These are phyloP conservation scores for Lodderomyces margitis DNA, from an alignment of 1,139 yeast species.

Conservation along the genomic window DNA sequence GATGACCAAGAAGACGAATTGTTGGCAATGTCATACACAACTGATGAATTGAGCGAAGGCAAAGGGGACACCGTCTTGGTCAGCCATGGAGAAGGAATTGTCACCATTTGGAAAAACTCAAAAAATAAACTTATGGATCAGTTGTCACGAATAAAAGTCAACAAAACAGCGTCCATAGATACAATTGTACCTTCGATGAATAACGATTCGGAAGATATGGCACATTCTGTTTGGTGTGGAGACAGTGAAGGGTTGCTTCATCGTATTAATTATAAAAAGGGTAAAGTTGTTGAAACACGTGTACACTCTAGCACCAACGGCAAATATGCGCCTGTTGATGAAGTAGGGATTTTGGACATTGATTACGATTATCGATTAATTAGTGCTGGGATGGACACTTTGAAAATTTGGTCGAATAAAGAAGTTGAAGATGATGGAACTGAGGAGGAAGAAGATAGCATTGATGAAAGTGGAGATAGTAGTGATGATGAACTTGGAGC, in stretches of 20 bases:
- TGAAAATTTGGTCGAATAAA: slow-evolving; percentile 67
- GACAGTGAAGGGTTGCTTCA: slow-evolving; percentile 78
- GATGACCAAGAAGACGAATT: slow-evolving; percentile 96
- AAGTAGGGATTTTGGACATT: slow-evolving; percentile 71
- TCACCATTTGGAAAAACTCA: slow-evolving; percentile 82
- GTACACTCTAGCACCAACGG: slow-evolving; percentile 54
- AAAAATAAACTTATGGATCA: slow-evolving; percentile 74
- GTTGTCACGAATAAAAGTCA: slow-evolving; percentile 70
- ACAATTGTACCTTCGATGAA: slow-evolving; percentile 74
- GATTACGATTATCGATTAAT: slow-evolving; percentile 77
- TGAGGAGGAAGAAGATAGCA: slow-evolving; percentile 18
- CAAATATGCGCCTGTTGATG: slow-evolving; percentile 41
- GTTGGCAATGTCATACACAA: slow-evolving; percentile 65
- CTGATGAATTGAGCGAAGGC: slow-evolving; percentile 42
- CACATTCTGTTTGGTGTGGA: slow-evolving; percentile 74
- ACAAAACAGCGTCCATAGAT: slow-evolving; percentile 75
- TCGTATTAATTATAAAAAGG: slow-evolving; percentile 62
- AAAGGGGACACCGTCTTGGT: slow-evolving; percentile 64
- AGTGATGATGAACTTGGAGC: slow-evolving; percentile 16
- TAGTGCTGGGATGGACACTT: slow-evolving; percentile 77
- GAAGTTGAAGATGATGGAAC: slow-evolving; percentile 19
- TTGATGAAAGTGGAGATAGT: slow-evolving; percentile 14
- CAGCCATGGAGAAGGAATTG: slow-evolving; percentile 89
- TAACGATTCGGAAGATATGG: slow-evolving; percentile 52
- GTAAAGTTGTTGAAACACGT: slow-evolving; percentile 64